Base-by-base conservation (phyloP, 139 green algal species). In the Asterochloris sp. region DNA sequence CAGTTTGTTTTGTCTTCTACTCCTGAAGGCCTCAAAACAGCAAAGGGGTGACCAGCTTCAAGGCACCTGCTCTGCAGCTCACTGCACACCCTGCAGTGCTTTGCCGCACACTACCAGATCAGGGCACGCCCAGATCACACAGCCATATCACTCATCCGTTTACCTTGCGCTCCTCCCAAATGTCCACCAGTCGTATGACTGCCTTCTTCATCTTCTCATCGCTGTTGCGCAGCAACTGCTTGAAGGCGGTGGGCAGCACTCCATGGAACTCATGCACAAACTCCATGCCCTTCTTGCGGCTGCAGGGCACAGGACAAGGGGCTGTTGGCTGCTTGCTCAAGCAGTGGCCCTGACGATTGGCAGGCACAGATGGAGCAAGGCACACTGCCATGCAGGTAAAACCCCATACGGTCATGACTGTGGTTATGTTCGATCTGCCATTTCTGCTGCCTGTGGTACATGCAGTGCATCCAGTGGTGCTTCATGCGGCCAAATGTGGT, bases 221-320 rank as follows among this genome's bases (percentile, higher is more conserved):
- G 10, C 81, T 81, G 66, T 87, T 82, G 27, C 75, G 85, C n/a
- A 88, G 81, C 77, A 92, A 63, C 76, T 91, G 84, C 29, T 73
- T 75, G 29, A 93, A 69, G 28, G 86, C 81, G 60, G 76, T 83
- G 6, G 92, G 92, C 69, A 95, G 83, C 26, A 87, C 82, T 12
- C 73, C 80, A 77, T 83, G 93, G 78, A 95, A 95, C 85, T 93
- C 92, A 11, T 83, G 29, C 12, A 92, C 81, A 74, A 93, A 96
- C 82, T 96, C 92, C 0, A 86, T 84, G 11, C 91, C 92, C 83
- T 93, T 94, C 71, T 91, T 92, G 54, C 92, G 84, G 62, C 86
- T 91, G 38, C 38, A 54, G 38, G 38, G 38, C 38, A 54, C 38
- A 54, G 38, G 38, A 54, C 38, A 54, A 80, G 21, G 29, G 21